Conservation (phyloP, 441 rosid species). For the Croton setiger region DNA sequence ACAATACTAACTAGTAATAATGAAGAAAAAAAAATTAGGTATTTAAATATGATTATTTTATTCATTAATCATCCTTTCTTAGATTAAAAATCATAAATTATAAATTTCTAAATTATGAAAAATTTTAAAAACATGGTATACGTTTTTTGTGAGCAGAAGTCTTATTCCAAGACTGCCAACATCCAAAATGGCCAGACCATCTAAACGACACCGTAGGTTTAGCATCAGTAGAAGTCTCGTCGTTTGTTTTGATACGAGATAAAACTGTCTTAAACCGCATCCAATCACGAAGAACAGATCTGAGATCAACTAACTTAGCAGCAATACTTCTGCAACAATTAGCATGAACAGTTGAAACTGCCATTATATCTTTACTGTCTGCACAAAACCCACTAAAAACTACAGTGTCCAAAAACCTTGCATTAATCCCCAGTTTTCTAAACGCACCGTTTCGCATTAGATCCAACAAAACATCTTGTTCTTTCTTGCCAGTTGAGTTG, state of each 20-base stretch:
- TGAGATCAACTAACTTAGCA: constrained; percentile 61
- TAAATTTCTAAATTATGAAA: no score
- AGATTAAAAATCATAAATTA: no score
- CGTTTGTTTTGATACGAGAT: background rate
- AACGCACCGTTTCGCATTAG: constrained; percentile 36
- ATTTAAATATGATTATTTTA: no score
- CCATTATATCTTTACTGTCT: constrained; percentile 44
- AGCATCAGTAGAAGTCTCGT: background rate
- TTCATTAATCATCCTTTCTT: no score
- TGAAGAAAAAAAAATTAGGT: no score
- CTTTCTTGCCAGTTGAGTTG: constrained; percentile 52
- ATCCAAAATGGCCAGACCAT: constrained; percentile 46
- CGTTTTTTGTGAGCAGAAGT: background rate
- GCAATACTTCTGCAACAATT: constrained; percentile 69
- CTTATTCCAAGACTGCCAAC: constrained; percentile 44
- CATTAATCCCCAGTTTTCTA: constrained; percentile 29
- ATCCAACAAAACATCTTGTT: constrained; percentile 61
- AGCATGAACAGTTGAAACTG: constrained; percentile 65
- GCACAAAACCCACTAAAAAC: constrained; percentile 72
- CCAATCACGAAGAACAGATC: constrained; percentile 60
- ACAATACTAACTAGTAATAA: no score
- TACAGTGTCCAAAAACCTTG: constrained; percentile 38
- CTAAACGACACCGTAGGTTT: constrained; percentile 10
- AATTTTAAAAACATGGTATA: no score
- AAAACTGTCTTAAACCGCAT: constrained; percentile 34